phyloP scores from a whole-genome alignment of 2,329 filamentous ascomycete genomes.

The Penicillium concentricum region DNA sequence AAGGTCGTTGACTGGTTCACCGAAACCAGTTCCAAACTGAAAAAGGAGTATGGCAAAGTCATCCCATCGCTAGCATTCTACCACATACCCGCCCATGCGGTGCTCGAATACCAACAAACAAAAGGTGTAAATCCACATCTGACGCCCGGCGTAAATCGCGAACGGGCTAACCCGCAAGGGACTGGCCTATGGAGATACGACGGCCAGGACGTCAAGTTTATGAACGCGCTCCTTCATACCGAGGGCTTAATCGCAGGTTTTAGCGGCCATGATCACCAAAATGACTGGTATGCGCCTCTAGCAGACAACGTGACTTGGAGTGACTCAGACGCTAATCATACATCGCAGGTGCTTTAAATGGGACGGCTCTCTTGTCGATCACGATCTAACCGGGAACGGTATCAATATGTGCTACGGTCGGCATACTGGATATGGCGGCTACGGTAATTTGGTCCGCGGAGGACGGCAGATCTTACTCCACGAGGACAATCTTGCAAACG shows the following conservation, averaged over 20 bases:
- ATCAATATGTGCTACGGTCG: slow-evolving; percentile 59
- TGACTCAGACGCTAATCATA: not conserved
- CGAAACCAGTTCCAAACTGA: slow-evolving; percentile 31
- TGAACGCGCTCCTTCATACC: slow-evolving; percentile 58
- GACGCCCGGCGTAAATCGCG: slow-evolving; percentile 50
- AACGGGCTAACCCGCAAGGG: slow-evolving; percentile 37
- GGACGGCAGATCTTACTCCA: slow-evolving; percentile 55
- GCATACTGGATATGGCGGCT: slow-evolving; percentile 69
- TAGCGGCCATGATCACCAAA: slow-evolving; percentile 65
- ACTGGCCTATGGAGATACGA: slow-evolving; percentile 10
- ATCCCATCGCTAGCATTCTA: slow-evolving; percentile 56
- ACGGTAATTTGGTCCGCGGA: slow-evolving; percentile 64
- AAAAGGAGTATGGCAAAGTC: slow-evolving; percentile 27
- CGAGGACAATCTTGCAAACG: slow-evolving; percentile 43
- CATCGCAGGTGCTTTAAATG: slow-evolving; percentile 41
- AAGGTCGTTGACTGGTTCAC: slow-evolving; percentile 48
- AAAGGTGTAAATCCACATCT: slow-evolving; percentile 40
- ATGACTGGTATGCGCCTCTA: slow-evolving; percentile 54
- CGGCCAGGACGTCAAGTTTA: slow-evolving; percentile 59
- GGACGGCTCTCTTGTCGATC: slow-evolving; percentile 27
- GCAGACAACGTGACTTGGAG: not conserved
- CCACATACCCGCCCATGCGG: slow-evolving; percentile 52
- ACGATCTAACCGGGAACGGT: slow-evolving; percentile 43
- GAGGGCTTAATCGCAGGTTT: slow-evolving; percentile 59
- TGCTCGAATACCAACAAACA: slow-evolving; percentile 41